Percentiles rank a stretch among this genome's conserved stretches.
These are phyloP conservation scores for Pseudomassariella vexata DNA, from an alignment of 2,329 filamentous ascomycete species.

Conservation along the genomic window DNA sequence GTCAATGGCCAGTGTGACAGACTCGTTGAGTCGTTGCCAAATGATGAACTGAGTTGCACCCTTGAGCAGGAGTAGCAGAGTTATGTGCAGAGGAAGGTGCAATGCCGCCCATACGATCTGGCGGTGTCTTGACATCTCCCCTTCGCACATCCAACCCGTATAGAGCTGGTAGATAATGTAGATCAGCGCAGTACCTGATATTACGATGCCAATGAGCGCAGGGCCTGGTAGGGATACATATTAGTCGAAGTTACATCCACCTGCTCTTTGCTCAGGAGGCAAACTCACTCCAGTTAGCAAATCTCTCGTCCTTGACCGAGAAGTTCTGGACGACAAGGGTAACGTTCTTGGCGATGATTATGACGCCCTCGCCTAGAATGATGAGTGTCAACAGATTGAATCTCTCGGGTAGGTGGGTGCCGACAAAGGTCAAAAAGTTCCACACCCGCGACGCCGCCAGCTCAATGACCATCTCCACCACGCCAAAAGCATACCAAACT, in stretches of 20 bases:
- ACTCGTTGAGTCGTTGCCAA: conserved; percentile 29
- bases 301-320: conserved; percentile 30
- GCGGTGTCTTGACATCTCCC: conserved; percentile 46
- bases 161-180: conserved; percentile 41
- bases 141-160: conserved; percentile 59
- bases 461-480: conserved; percentile 44
- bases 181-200: conserved; percentile 30
- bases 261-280: too few relatives aligned
- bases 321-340: too few relatives aligned
- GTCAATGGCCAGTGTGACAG: conserved; percentile 7
- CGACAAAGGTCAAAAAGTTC: conserved; percentile 52
- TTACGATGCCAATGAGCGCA: conserved; percentile 32
- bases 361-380: conserved; percentile 31
- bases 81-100: conserved; percentile 59
- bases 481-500: conserved; percentile 49
- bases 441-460: conserved; percentile 48
- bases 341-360: conserved; percentile 37
- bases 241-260: neutral
- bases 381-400: conserved; percentile 60
- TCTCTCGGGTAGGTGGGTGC: conserved; percentile 57
- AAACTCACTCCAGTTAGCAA: conserved; percentile 16
- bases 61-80: conserved; percentile 57
- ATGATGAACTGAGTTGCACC: conserved; percentile 52
- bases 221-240: conserved; percentile 20
- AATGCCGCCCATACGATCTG: conserved; percentile 53